Evolutionary conservation across 2,329 filamentous ascomycete genomes (phyloP), one percentile per base, ranked within the genome.

Genomic region (Hawksworthiomyces lignivorus): DNA sequence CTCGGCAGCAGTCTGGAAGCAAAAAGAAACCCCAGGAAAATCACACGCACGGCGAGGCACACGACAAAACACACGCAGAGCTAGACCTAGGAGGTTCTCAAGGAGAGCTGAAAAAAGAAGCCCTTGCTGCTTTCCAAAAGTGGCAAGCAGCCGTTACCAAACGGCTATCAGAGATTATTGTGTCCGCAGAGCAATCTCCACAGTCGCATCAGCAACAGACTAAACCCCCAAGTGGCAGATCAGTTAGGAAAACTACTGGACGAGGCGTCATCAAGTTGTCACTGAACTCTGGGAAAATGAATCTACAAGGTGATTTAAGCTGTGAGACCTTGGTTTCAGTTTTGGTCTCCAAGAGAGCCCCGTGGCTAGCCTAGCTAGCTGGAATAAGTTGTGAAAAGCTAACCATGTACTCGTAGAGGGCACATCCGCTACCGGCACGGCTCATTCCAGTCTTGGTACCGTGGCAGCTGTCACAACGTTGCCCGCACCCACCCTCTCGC

Each of bases 111-210:
- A 88, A 80, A 64, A 78, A 75, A 48, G 80, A 83, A 41, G 73
- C 80, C 2, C 58, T 94, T 5, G 64, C 71, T 7, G 80, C 82
- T 56, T 94, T 90, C 56, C 79, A 84, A 44, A 82, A 87, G 49
- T 97, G 90, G 90, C 77, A 86, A 53, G 71, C 77, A 6, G 68
- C 70, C 11, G 75, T 95, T 9, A 65, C 86, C 30, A 72, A 77
- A 43, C 76, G 88, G 12, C 67, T 94, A 19, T 76, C 79, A 15
- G 82, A 92, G 27, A 72, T 88, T 15, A 70, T 73, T 31, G 68
- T 75, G 47, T 58, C 67, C 22, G 69, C 65, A 39, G 69, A 73
- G 44, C 50, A 52, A 39, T 56, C 47, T 46, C 52, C 22, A 45
- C 56, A 43, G 46, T 30, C 53, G 52, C 48, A 50, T 54, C 31